phyloP scores from a whole-genome alignment of 78 protist species.

The Speleostelium caveatum region DNA sequence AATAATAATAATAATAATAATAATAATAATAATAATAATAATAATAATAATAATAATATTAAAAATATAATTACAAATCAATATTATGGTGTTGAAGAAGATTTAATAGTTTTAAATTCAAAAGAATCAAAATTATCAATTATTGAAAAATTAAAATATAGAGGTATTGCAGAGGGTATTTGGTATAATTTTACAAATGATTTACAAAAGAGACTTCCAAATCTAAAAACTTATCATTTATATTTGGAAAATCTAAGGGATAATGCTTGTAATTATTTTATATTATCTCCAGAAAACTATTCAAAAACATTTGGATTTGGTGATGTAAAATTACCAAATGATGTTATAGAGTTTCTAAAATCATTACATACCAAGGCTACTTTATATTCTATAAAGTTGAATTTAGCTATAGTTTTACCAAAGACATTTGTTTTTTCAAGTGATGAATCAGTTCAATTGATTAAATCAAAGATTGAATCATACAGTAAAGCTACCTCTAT shows the following conservation, averaged over 20 bases:
- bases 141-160: slow-evolving; percentile 5
- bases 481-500: not conserved
- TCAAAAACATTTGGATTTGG: not conserved
- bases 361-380: not conserved
- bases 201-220: slow-evolving; percentile 43
- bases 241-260: slow-evolving; percentile 3
- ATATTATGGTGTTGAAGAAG: slow-evolving; percentile 75
- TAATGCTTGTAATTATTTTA: slow-evolving; percentile 31
- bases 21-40: not conserved
- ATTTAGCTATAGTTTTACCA: slow-evolving; percentile 35
- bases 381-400: not conserved
- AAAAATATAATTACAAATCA: slow-evolving; percentile 37
- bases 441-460: not conserved
- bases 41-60: not conserved
- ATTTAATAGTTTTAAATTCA: slow-evolving; percentile 35
- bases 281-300: slow-evolving; percentile 44
- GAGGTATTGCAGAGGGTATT: slow-evolving; percentile 67
- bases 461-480: not conserved
- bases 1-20: not conserved
- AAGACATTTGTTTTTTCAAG: slow-evolving; percentile 29
- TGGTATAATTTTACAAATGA: slow-evolving; percentile 7
- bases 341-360: slow-evolving; percentile 24
- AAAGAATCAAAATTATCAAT: not conserved
- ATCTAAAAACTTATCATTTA: not conserved
- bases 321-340: slow-evolving; percentile 12